Conservation (phyloP, 2,329 filamentous ascomycete genomes). For the Fusarium burgessii region DNA sequence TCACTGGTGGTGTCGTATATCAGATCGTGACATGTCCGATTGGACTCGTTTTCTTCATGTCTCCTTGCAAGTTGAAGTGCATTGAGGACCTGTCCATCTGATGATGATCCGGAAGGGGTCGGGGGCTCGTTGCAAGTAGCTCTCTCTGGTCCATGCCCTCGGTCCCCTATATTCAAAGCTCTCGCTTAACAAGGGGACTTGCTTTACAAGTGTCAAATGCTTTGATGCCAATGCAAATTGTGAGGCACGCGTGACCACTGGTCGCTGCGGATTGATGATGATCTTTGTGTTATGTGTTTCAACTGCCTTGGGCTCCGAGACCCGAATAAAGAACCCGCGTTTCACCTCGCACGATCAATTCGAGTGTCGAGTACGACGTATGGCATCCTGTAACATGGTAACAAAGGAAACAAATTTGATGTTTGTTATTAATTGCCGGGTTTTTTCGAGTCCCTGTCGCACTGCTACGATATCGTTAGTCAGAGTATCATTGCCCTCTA, state of each 20-base stretch:
- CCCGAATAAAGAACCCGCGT: neutral
- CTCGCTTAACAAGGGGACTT: conserved; percentile 14
- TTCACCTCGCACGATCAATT: neutral
- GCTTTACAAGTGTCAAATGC: conserved; percentile 9
- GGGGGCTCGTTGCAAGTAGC: conserved; percentile 12
- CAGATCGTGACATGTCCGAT: conserved; percentile 13
- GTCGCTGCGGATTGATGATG: conserved; percentile 4
- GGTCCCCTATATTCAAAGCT: conserved; percentile 9
- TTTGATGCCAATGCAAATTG: conserved; percentile 43
- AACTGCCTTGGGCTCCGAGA: neutral
- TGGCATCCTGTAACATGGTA: neutral
- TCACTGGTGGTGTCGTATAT: conserved; percentile 8
- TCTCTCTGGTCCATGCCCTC: conserved; percentile 17
- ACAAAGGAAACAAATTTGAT: neutral
- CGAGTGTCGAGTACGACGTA: neutral
- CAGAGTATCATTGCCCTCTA: neutral
- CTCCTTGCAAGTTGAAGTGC: conserved; percentile 7
- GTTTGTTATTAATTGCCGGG: conserved; percentile 2
- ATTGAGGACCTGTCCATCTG: conserved; percentile 19
- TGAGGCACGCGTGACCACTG: conserved; percentile 38
- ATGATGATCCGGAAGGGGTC: conserved; percentile 21
- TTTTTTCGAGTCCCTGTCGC: neutral
- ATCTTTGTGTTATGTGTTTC: conserved; percentile 30
- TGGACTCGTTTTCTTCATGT: conserved; percentile 19
- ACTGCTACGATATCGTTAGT: conserved; percentile 13